A percentile compares a stretch with the other conserved stretches of the same genome.
These are phyloP conservation scores for Nakazawaea pomicola DNA, from an alignment of 805 yeast genomes.

Conservation along the genomic window DNA sequence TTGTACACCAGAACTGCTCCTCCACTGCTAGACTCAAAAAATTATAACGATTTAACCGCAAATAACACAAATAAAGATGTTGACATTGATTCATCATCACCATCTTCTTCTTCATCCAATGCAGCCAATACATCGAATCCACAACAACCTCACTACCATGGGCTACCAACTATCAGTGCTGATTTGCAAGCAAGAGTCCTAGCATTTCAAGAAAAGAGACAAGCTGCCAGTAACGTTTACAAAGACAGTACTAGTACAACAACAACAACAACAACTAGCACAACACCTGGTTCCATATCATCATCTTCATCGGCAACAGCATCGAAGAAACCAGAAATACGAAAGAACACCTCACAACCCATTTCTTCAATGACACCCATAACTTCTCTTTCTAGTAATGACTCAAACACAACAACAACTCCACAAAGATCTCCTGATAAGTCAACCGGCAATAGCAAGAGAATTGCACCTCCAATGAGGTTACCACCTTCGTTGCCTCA, in stretches of 20 bases:
- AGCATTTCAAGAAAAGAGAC: slow-evolving; percentile 84
- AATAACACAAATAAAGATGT: background rate
- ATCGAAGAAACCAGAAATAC: background rate
- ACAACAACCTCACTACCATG: slow-evolving; percentile 21
- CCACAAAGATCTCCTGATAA: slow-evolving; percentile 6
- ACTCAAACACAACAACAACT: slow-evolving; percentile 2
- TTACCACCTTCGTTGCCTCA: slow-evolving; percentile 14
- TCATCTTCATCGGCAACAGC: background rate
- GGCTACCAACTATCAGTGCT: slow-evolving; percentile 46
- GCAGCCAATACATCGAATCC: too few species aligned
- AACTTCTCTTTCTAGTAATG: too few species aligned
- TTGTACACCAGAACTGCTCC: slow-evolving; percentile 8
- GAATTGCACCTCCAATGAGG: slow-evolving; percentile 11
- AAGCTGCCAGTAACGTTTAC: too few species aligned
- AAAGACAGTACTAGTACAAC: too few species aligned
- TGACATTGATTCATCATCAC: background rate
- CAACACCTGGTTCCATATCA: background rate
- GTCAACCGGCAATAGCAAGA: background rate
- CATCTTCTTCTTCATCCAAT: background rate
- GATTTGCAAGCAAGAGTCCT: slow-evolving; percentile 82
- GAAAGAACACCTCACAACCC: background rate
- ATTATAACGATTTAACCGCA: background rate
- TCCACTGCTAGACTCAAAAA: background rate
- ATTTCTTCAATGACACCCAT: too few species aligned
- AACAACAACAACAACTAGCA: background rate